Evolutionary conservation across 805 yeast genomes (phyloP), one percentile per base, ranked within the genome.

Genomic region (Zygosaccharomyces pseudorouxii): DNA sequence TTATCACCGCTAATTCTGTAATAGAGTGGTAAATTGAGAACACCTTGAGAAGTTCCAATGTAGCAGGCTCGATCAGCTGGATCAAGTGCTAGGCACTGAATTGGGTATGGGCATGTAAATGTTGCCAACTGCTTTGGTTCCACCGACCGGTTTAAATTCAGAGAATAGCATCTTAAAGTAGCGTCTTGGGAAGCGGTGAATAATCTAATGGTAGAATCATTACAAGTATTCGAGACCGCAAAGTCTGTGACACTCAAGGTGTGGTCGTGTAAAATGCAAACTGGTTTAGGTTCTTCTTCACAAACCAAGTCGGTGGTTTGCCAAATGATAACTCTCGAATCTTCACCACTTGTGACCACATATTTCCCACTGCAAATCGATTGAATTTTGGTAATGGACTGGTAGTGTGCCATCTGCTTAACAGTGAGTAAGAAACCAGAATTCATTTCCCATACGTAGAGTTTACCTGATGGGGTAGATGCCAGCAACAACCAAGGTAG

Each of bases 381-480:
- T 54, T 73, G 74, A 30, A 92, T 63, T 28, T 73, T 74, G 0
- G 83, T 75, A 6, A 89, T 76, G 5, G 76, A 72, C 67, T 92
- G 97, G 65, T 88, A 92, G 69, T 92, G 98, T 0, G 88, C 83
- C 59, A 64, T 58, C 44, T 86, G 90, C 59, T 80, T 81, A 3
- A 81, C 95, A 41, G 78, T 72, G 20, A 90, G 60, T 41, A 93
- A 72, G 20, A 79, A 68, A 0, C 98, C 98, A 1, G 93, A 84
- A 8, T 75, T 66, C 45, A 90, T 62, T 57, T 89, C 96, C 98
- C 98, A 92, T 1, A 90, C 65, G 60, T 86, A 86, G 12, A 93
- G 53, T 55, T 82, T 78, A 10, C 98, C 98, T n/a, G 67, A 53
- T 31, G 58, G 58, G 1, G 68, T 83, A 60, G 50, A 72, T 62